Base-by-base conservation (phyloP, 441 rosid species). In the Cnidoscolus chayamansa region DNA sequence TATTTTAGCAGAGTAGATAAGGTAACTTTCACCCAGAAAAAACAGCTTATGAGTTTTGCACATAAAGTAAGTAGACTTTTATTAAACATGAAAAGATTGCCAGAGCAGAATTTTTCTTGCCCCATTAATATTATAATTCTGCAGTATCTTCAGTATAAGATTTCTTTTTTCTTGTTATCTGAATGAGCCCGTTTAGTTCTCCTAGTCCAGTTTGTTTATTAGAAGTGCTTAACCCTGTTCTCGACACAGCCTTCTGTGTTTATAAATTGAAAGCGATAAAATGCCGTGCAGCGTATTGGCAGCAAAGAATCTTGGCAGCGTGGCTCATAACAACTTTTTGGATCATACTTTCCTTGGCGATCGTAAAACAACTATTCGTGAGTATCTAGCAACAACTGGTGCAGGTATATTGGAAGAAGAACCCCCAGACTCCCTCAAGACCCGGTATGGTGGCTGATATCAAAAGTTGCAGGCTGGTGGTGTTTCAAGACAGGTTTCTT, bases 381-480 rank as follows among this genome's bases (percentile, higher is more conserved):
- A 83, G 70, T 85, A 90, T 80, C 87, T 91, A 78, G 81, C 84
- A 30, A 91, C 89, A 12, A 56, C 85, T 6, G 97, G 96, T 56
- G 81, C 85, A 17, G 94, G 97, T 32, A 90, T 94, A 78, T 89
- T 94, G 93, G 96, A 92, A 79, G 97, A 94, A 76, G 89, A 85
- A 63, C 97, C 97, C 71, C 95, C 94, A 0, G 92, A 89, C 69
- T 78, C 93, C 55, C 86, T 92, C 17, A 90, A 82, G 83, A 77
- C 80, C 70, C 90, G 97, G 43, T 94, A 92, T 59, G 97, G 96
- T 30, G 98, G 97, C 75, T 94, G 82, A 85, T 55, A 13, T 19
- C 17, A 11, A 2, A 60, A 48, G 40, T 63, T 25, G 1, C 0
- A n/a, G 10, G 61, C 20, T 3, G 8, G 7, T 71, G 1, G 10